A percentile compares a stretch with the other conserved stretches of the same genome.
Conservation (phyloP, 139 green algal species). For the Desmodesmus armatus region DNA sequence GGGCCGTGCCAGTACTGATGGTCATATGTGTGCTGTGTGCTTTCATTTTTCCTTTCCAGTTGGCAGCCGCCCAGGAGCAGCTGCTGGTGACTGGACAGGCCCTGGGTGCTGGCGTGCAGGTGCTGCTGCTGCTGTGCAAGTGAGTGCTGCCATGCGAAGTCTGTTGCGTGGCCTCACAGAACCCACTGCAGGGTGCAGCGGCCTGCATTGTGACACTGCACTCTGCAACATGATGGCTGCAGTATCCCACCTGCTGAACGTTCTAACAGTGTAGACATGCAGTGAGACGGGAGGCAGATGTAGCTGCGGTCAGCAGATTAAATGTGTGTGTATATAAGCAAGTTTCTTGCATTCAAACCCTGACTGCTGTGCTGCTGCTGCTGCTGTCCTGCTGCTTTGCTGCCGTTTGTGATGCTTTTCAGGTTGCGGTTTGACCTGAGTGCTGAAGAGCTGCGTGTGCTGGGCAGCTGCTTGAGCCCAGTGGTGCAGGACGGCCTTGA, state of each 20-base stretch:
- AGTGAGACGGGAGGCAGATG: too few species aligned
- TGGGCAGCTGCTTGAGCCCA: conserved; percentile 48
- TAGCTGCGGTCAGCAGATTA: too few species aligned
- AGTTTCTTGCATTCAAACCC: too few species aligned
- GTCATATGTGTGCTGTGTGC: too few species aligned
- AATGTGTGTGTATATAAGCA: too few species aligned
- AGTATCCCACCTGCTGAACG: background rate
- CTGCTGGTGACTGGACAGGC: conserved; percentile 23
- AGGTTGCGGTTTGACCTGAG: conserved; percentile 49
- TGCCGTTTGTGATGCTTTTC: too few species aligned
- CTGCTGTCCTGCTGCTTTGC: too few species aligned
- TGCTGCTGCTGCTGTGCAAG: conserved; percentile 66
- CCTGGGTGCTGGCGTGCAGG: conserved; percentile 58
- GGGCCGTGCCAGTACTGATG: too few species aligned
- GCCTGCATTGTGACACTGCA: background rate
- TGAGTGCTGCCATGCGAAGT: background rate
- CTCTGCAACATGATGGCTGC: background rate
- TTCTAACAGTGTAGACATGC: too few species aligned
- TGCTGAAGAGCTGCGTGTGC: conserved; percentile 39
- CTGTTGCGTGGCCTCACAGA: background rate
- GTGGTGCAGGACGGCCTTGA: conserved; percentile 46
- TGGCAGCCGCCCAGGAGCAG: conserved; percentile 38
- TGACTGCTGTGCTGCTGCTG: too few species aligned
- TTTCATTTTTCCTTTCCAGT: too few species aligned
- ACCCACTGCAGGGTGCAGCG: background rate